Percentiles rank a stretch among this genome's conserved stretches.
phyloP scores from a whole-genome alignment of 2,329 filamentous ascomycete species.

The Neonectria hederae region DNA sequence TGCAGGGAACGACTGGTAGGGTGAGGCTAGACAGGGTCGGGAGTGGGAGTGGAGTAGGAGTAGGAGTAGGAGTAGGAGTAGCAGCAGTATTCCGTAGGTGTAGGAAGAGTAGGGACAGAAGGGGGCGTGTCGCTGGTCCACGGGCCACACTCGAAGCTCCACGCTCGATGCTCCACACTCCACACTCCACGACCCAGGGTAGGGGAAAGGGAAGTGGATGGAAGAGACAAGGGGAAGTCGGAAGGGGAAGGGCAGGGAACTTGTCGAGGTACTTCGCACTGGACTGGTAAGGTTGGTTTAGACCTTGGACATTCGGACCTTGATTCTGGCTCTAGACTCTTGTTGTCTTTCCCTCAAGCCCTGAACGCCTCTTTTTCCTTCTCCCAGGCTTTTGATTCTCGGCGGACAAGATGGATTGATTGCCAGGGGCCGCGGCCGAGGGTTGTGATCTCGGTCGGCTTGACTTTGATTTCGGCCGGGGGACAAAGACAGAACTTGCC shows the following conservation, averaged over 20 bases:
- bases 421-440: conserved; percentile 15
- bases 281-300: conserved; percentile 1
- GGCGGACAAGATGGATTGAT: background rate
- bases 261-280: conserved; percentile 11
- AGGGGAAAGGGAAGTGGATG: conserved; percentile 13
- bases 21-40: conserved; percentile 35
- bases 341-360: conserved; percentile 10
- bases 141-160: conserved; percentile 14
- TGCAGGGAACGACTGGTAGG: conserved; percentile 39
- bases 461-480: conserved; percentile 11
- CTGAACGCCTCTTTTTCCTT: background rate
- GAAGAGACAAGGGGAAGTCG: conserved; percentile 15
- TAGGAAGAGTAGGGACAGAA: conserved; percentile 4
- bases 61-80: conserved; percentile 21
- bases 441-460: conserved; percentile 15
- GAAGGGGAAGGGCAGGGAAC: conserved; percentile 13
- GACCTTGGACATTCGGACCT: background rate
- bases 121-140: conserved; percentile 4
- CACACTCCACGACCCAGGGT: conserved; percentile 12
- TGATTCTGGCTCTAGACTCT: conserved; percentile 7
- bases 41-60: conserved; percentile 27
- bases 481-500: conserved; percentile 8
- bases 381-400: conserved; percentile 5
- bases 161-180: conserved; percentile 11
- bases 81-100: background rate